Conservation (phyloP, 202 grass and related monocot species). For the Setaria viridis region DNA sequence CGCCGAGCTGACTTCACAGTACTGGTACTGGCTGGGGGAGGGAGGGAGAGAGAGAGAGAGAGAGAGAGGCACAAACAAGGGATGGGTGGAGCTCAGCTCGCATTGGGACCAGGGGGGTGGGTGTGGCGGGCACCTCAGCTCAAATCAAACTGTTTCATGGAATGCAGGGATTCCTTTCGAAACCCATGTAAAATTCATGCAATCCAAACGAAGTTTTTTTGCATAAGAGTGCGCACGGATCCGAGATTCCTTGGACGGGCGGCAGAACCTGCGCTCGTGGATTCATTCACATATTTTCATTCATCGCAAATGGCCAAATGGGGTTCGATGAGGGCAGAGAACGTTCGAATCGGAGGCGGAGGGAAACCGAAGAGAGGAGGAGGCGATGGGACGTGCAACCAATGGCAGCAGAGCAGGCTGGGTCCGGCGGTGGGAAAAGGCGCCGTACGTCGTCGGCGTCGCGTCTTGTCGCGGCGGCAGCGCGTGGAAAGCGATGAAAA, state of each 20-base stretch:
- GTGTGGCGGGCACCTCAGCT: background rate
- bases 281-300: too few species aligned
- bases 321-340: background rate
- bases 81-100: too few species aligned
- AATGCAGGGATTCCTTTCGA: too few species aligned
- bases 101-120: too few species aligned
- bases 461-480: slow-evolving; percentile 42
- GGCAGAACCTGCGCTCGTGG: too few species aligned
- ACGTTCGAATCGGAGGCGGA: background rate
- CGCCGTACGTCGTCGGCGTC: background rate
- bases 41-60: background rate
- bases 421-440: slow-evolving; percentile 13
- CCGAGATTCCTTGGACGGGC: background rate
- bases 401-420: background rate
- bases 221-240: too few species aligned
- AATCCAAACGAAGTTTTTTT: too few species aligned
- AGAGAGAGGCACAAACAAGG: background rate
- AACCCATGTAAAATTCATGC: too few species aligned
- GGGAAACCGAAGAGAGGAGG: background rate
- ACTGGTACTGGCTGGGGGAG: background rate
- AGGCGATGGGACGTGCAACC: background rate
- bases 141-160: background rate
- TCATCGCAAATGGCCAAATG: background rate
- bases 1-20: slow-evolving; percentile 42
- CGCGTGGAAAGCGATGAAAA: slow-evolving; percentile 5